phyloP scores from a whole-genome alignment of 345 rosid species.

The Citrus glauca region DNA sequence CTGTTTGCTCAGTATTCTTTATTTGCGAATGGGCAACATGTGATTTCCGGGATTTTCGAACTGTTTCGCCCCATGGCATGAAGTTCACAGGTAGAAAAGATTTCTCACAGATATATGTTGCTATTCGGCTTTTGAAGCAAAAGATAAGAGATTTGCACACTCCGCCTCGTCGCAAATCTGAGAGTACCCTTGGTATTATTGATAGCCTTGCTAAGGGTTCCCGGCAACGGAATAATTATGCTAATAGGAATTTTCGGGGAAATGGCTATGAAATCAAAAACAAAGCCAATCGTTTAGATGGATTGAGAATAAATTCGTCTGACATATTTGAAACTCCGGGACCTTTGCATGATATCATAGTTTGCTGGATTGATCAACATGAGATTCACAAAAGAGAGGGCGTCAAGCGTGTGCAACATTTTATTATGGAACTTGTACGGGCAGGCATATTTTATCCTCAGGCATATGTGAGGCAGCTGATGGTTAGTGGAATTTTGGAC shows the following conservation, averaged over 20 bases:
- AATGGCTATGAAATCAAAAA: conserved; percentile 29
- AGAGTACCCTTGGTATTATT: conserved; percentile 32
- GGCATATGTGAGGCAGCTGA: conserved; percentile 88
- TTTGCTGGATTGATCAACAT: conserved; percentile 99
- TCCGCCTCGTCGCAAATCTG: conserved; percentile 31
- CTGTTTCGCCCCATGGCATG: conserved; percentile 49
- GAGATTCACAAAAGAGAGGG: conserved; percentile 76
- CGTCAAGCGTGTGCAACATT: conserved; percentile 64
- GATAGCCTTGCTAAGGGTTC: conserved; percentile 25
- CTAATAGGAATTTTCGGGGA: conserved; percentile 29
- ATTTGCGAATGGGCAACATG: conserved; percentile 99
- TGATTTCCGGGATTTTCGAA: conserved; percentile 81
- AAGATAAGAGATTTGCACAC: conserved; percentile 58
- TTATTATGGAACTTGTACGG: conserved; percentile 69
- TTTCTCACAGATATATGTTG: conserved; percentile 74
- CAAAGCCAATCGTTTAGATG: conserved; percentile 15
- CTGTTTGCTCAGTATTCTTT: conserved; percentile 74
- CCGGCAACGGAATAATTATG: conserved; percentile 24
- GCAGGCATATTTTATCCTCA: conserved; percentile 86
- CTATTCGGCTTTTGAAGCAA: conserved; percentile 70
- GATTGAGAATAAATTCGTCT: conserved; percentile 21
- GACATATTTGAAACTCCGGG: conserved; percentile 88
- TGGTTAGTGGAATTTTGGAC: conserved; percentile 87
- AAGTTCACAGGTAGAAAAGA: conserved; percentile 84
- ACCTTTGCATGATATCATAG: conserved; percentile 86